phyloP scores from a whole-genome alignment of 257 asterid genomes.

The Plantago major region DNA sequence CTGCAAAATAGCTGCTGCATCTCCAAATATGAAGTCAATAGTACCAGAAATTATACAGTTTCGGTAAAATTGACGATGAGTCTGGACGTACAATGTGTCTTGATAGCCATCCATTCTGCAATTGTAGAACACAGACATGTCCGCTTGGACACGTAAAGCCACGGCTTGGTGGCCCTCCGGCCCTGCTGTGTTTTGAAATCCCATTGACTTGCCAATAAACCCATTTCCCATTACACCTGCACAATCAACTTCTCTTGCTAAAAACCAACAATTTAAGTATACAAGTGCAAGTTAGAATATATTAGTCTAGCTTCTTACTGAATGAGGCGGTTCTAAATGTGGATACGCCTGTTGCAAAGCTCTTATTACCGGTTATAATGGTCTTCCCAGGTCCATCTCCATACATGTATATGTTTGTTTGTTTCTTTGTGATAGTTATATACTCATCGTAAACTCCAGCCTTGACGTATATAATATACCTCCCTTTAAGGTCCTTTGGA shows the following conservation, averaged over 20 bases:
- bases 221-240: slow-evolving; percentile 35
- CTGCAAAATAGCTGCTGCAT: slow-evolving; percentile 26
- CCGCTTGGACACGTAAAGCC: slow-evolving; percentile 41
- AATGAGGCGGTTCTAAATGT: slow-evolving; percentile 37
- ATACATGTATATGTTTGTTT: slow-evolving; percentile 34
- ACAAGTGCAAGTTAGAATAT: background rate
- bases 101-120: slow-evolving; percentile 46
- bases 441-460: slow-evolving; percentile 38
- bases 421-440: slow-evolving; percentile 27
- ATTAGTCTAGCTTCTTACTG: slow-evolving; percentile 14
- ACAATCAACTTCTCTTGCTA: background rate
- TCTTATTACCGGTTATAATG: slow-evolving; percentile 36
- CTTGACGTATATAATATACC: slow-evolving; percentile 35
- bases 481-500: slow-evolving; percentile 30
- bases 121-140: slow-evolving; percentile 40
- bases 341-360: slow-evolving; percentile 26
- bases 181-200: slow-evolving; percentile 43
- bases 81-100: slow-evolving; percentile 34
- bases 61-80: slow-evolving; percentile 43
- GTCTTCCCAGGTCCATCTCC: slow-evolving; percentile 42
- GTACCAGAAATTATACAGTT: slow-evolving; percentile 46
- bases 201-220: slow-evolving; percentile 40
- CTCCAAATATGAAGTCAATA: slow-evolving; percentile 46
- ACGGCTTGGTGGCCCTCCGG: slow-evolving; percentile 50
- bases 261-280: no score